Evolutionary conservation across 164 flowering plant species (phyloP).

Genomic region (Dillenia suffruticosa): DNA sequence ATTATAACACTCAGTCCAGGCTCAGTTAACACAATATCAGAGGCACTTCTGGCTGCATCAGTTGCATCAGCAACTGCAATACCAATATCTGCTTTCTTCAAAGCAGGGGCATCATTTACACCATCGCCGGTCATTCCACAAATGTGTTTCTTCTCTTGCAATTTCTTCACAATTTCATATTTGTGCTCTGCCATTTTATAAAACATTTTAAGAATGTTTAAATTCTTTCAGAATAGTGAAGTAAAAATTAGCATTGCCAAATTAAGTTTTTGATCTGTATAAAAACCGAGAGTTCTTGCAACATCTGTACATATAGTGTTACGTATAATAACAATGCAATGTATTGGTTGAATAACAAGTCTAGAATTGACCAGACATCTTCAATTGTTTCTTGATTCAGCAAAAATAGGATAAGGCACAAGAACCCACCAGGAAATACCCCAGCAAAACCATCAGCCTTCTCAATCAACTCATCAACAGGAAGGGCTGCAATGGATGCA

Average conservation of each 20-base stretch:
- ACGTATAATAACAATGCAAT: too few relatives aligned
- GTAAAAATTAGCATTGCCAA: too few relatives aligned
- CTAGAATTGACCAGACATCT: too few relatives aligned
- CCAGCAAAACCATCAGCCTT: slow-evolving; percentile 82
- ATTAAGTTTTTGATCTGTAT: too few relatives aligned
- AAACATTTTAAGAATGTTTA: too few relatives aligned
- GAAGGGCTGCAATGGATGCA: slow-evolving; percentile 47
- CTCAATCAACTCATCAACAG: slow-evolving; percentile 71
- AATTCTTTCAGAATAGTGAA: too few relatives aligned
- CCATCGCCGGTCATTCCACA: slow-evolving; percentile 89
- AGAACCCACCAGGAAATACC: slow-evolving; percentile 60
- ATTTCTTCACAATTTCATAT: slow-evolving; percentile 73
- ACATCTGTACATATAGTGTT: neutral
- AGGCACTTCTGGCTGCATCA: slow-evolving; percentile 96
- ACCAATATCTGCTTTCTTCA: slow-evolving; percentile 78
- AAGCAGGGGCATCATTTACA: slow-evolving; percentile 78
- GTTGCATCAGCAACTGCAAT: slow-evolving; percentile 87
- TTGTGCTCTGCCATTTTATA: slow-evolving; percentile 46
- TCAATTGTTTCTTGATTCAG: too few relatives aligned
- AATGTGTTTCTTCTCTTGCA: slow-evolving; percentile 77
- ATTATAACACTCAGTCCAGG: slow-evolving; percentile 97
- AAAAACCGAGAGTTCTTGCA: neutral
- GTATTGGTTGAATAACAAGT: too few relatives aligned
- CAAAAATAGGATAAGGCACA: neutral
- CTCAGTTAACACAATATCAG: slow-evolving; percentile 94